A percentile compares a stretch with the other conserved stretches of the same genome.
Evolutionary conservation across 768 basidiomycete genomes (phyloP).

Genomic region (Tricholoma matsutake): DNA sequence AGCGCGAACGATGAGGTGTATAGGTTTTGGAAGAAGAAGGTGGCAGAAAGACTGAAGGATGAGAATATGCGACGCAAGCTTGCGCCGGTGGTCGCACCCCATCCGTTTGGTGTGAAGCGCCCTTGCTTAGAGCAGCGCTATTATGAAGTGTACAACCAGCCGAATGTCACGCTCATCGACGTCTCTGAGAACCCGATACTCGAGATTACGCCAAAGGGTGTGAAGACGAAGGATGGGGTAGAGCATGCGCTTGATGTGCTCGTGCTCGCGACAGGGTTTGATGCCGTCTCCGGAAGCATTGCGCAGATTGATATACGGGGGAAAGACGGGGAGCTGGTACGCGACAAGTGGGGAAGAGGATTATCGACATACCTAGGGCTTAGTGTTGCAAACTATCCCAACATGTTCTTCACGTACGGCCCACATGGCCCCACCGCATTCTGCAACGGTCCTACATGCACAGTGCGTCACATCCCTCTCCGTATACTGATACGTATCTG

Average conservation of each 20-base stretch:
- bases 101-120: conserved; percentile 26
- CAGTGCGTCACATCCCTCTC: conserved; percentile 12
- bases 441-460: conserved; percentile 23
- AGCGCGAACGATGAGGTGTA: conserved; percentile 21
- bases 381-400: conserved; percentile 18
- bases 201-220: conserved; percentile 18
- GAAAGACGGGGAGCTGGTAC: conserved; percentile 14
- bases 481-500: not conserved
- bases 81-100: conserved; percentile 18
- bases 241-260: conserved; percentile 21
- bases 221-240: conserved; percentile 17
- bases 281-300: conserved; percentile 22
- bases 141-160: conserved; percentile 24
- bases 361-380: conserved; percentile 23
- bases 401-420: conserved; percentile 26
- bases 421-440: conserved; percentile 25
- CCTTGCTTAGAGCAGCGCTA: conserved; percentile 19
- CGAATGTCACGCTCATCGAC: conserved; percentile 21
- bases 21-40: conserved; percentile 24
- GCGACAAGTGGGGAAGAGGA: conserved; percentile 21
- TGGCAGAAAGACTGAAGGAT: conserved; percentile 15
- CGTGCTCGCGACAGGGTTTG: conserved; percentile 23
- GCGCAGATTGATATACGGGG: conserved; percentile 20
- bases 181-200: conserved; percentile 18
- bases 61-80: conserved; percentile 20